Percentiles rank a stretch among this genome's conserved stretches.
phyloP scores from a whole-genome alignment of 495 filamentous ascomycete species.

The Xylaria bambusicola region DNA sequence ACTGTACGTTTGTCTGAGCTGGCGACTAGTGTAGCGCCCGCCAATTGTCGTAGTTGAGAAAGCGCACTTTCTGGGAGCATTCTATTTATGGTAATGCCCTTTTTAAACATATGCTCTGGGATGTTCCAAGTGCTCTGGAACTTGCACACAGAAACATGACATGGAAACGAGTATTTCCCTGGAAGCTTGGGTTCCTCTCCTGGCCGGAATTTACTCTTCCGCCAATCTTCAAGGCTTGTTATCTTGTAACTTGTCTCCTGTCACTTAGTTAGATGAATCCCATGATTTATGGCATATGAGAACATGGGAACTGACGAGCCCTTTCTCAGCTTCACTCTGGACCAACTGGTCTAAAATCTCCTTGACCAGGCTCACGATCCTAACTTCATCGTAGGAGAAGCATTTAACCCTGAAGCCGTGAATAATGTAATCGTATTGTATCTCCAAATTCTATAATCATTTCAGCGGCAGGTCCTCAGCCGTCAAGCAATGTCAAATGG shows the following conservation, averaged over 20 bases:
- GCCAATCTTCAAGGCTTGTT: background rate
- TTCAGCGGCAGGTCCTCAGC: background rate
- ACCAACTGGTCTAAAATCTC: conserved; percentile 26
- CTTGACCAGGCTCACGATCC: conserved; percentile 25
- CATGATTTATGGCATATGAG: background rate
- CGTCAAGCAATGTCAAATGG: background rate
- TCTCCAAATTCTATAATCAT: conserved; percentile 27
- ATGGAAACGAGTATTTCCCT: conserved; percentile 15
- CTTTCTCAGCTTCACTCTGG: conserved; percentile 9
- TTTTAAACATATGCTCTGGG: conserved; percentile 14
- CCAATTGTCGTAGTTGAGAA: conserved; percentile 26
- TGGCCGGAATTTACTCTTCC: background rate
- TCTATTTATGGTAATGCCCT: background rate
- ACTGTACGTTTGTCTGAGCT: conserved; percentile 28
- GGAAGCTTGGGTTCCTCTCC: background rate
- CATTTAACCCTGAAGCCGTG: conserved; percentile 38
- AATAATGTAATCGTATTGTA: conserved; percentile 31
- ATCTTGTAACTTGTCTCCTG: conserved; percentile 6
- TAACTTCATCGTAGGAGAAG: conserved; percentile 20
- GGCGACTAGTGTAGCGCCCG: conserved; percentile 28
- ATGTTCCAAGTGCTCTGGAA: conserved; percentile 19
- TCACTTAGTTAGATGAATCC: background rate
- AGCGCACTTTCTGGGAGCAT: conserved; percentile 26
- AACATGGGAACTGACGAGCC: conserved; percentile 24
- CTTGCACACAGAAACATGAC: conserved; percentile 10